A percentile compares a stretch with the other conserved stretches of the same genome.
These are phyloP conservation scores for Paracorniculantispora psalliotae DNA, from an alignment of 2,329 filamentous ascomycete genomes.

Conservation along the genomic window DNA sequence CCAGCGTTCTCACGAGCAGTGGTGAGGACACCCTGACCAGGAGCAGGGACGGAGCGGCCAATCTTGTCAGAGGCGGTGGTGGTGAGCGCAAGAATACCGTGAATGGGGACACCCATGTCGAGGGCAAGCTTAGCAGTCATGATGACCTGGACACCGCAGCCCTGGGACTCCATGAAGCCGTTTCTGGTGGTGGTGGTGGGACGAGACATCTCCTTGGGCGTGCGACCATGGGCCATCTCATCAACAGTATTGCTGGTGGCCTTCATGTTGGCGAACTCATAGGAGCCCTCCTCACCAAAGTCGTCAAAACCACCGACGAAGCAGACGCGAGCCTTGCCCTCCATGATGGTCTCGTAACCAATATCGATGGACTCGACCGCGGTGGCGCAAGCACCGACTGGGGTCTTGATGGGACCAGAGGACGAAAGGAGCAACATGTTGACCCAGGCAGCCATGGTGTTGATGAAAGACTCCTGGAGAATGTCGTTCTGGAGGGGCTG, in stretches of 20 bases:
- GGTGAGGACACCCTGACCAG: constrained; percentile 93
- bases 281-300: constrained; percentile 98
- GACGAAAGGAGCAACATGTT: constrained; percentile 98
- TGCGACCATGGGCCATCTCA: constrained; percentile 91
- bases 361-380: constrained; percentile 97
- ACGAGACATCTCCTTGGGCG: constrained; percentile 94
- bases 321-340: constrained; percentile 96
- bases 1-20: constrained; percentile 85
- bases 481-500: constrained; percentile 98
- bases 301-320: constrained; percentile 99
- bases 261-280: constrained; percentile 99
- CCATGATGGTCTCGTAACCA: constrained; percentile 96
- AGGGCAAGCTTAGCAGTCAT: constrained; percentile 95
- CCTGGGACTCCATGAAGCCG: constrained; percentile 99
- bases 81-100: constrained; percentile 88
- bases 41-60: constrained; percentile 91
- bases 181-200: constrained; percentile 94
- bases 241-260: constrained; percentile 97
- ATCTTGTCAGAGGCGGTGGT: constrained; percentile 99
- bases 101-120: constrained; percentile 98
- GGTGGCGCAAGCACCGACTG: constrained; percentile 94
- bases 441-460: constrained; percentile 99
- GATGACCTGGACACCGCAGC: constrained; percentile 95
- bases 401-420: constrained; percentile 96
- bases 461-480: constrained; percentile 98